Conservation (phyloP, 768 basidiomycete species). For the Suillus spraguei region DNA sequence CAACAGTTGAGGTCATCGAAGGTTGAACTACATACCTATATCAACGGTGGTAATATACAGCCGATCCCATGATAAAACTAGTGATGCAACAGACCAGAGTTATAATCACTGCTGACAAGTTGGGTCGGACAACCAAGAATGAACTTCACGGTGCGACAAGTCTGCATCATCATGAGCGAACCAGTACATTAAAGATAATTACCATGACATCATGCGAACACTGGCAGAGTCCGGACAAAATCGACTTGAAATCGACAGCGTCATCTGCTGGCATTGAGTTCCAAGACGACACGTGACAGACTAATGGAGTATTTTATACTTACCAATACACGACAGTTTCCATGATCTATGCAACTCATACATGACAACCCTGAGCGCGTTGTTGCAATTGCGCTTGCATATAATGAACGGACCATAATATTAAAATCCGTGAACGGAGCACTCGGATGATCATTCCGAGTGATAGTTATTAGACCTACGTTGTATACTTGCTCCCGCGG, state of each 20-base stretch:
- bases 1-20: neutral
- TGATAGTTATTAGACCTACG: conserved; percentile 31
- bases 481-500: neutral
- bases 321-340: conserved; percentile 51
- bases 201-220: conserved; percentile 47
- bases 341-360: conserved; percentile 47
- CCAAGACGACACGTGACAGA: conserved; percentile 26
- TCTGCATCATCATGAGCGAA: conserved; percentile 42
- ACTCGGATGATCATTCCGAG: neutral
- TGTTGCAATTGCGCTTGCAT: conserved; percentile 42
- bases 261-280: conserved; percentile 51
- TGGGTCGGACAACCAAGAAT: conserved; percentile 71
- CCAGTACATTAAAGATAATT: conserved; percentile 36
- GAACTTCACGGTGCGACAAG: conserved; percentile 68
- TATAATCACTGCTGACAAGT: conserved; percentile 76
- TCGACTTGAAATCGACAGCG: conserved; percentile 23
- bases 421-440: neutral
- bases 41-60: conserved; percentile 55
- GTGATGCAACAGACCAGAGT: conserved; percentile 66
- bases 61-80: conserved; percentile 45
- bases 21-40: no score
- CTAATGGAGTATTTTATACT: neutral
- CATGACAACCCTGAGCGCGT: conserved; percentile 45
- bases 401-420: conserved; percentile 42
- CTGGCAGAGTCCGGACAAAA: no score